Evolutionary conservation across 2,329 filamentous ascomycete species (phyloP), one percentile per base, ranked within the genome.

Genomic region (Neonectria punicea): DNA sequence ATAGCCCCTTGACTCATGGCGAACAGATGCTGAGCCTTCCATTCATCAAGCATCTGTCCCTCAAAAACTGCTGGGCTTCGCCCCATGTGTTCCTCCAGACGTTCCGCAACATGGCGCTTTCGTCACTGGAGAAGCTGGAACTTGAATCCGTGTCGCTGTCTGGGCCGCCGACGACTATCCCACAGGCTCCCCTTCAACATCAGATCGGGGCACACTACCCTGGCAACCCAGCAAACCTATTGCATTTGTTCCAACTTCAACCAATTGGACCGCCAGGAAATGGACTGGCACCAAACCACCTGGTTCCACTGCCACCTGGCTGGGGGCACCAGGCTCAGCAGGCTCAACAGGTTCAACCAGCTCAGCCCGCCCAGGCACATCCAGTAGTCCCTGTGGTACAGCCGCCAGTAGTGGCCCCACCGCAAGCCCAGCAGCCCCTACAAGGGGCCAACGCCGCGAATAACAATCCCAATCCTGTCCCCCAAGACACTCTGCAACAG

Each of bases 61-160:
- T 93, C 9, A 87, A 87, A 69, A 93, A 93, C 70, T 92, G 90
- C 77, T 93, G 90, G 89, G 80, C 88, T 13, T 85, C 85, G 3
- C 90, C 90, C 0, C 80, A 85, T 44, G 81, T 88, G 2, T 80
- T 92, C 34, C 73, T 84, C 34, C 79, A 82, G 11, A 82, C 89
- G 56, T 78, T 89, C 63, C 78, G 79, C 2, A 74, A 77, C 5
- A 85, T 89, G 75, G 80, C 83, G 20, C 73, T 78, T 5, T 74
- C 77, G 8, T 80, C 76, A 2, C 76, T 92, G 13, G 80, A 85
- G 66, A 84, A 82, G 20, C 75, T 93, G 16, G 83, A 84, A 9
- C 78, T 93, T 2, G 84, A 91, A 69, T 90, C 89, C 0, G 87
- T 92, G 1, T 93, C 90, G 7, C 77, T 92, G 43, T 88, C 86